Base-by-base conservation (phyloP, 2,329 filamentous ascomycete species). In the Aspergillus ibericus region DNA sequence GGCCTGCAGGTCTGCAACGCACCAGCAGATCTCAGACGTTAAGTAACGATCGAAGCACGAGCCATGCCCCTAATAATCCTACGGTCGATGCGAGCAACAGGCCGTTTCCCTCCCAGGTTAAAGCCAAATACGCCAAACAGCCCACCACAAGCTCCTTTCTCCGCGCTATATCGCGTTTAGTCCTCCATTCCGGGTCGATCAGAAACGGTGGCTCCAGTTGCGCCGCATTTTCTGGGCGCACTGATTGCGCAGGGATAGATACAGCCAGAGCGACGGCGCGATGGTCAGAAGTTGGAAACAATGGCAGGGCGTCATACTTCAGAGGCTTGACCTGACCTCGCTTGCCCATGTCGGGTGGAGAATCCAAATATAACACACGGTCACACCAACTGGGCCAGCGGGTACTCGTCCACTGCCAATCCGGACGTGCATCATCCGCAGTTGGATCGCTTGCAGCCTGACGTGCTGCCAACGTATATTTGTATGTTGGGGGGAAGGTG, bases 311-410 rank as follows among this genome's bases (percentile, higher is more conserved):
- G 15, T 86, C 82, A 74, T 98, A 98, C 22, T 75, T 78, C 27
- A 83, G 76, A 3, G 86, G 80, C 22, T 78, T 75, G n/a, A 91
- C 81, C 18, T 60, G 59, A 4, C 58, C 60, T 5, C 52, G 51
- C 20, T 72, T 68, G 44, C 74, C 74, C 38, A 81, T 70, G 82
- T 83, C 87, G 20, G 74, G 73, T 18, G 83, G 85, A 20, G 83
- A 77, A 53, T 89, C 85, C 3, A 93, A 80, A 74, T 87, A 98
- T 18, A 98, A 79, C 18, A 98, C 88, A 3, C 95, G 86, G 75
- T 98, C 95, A 68, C 92, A 96, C 95, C 93, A 98, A 69, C 88
- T 88, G 1, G 95, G 93, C 83, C 91, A 96, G 47, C 95, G 87
- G 72, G 96, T 90, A 58, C 81, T 80, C 7, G 92, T 90, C 84